Evolutionary conservation across 2,329 filamentous ascomycete species (phyloP).

Genomic region (Westerdykella sp.): DNA sequence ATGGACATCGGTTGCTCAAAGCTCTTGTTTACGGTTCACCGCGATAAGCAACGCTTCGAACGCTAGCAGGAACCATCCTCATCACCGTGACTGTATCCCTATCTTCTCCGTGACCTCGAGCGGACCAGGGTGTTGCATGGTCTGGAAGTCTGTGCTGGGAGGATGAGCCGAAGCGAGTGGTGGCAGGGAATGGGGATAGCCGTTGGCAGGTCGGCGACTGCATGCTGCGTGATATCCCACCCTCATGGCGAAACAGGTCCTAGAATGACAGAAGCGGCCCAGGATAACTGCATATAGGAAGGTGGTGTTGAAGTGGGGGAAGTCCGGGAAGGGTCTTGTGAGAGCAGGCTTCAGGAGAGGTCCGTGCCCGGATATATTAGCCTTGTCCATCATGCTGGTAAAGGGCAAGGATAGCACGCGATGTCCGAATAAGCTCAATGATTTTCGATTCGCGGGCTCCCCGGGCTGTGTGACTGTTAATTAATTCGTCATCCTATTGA

Average conservation of each 20-base stretch:
- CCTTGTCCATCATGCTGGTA: conserved; percentile 11
- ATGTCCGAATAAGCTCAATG: conserved; percentile 2
- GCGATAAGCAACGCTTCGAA: conserved; percentile 6
- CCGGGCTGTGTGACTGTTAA: conserved; percentile 10
- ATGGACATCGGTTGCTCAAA: neutral
- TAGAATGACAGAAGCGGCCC: neutral
- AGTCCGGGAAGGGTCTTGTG: conserved; percentile 16
- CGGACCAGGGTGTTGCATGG: too few species aligned
- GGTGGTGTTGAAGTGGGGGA: conserved; percentile 11
- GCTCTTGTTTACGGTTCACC: conserved; percentile 1
- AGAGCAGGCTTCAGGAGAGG: conserved; percentile 5
- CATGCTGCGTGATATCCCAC: neutral
- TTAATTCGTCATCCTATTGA: conserved; percentile 14
- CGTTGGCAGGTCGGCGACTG: conserved; percentile 1
- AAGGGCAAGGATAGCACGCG: conserved; percentile 7
- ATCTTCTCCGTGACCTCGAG: too few species aligned
- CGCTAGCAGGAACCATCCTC: neutral
- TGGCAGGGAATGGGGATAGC: conserved; percentile 4
- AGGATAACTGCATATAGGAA: conserved; percentile 8
- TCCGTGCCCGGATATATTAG: conserved; percentile 22
- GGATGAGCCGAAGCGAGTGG: conserved; percentile 4
- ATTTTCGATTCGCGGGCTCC: conserved; percentile 7
- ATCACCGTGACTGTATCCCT: too few species aligned
- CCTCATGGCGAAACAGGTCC: neutral
- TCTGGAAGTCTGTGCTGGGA: conserved; percentile 1